Base-by-base conservation (phyloP, 805 yeast species). In the Candida montana region DNA sequence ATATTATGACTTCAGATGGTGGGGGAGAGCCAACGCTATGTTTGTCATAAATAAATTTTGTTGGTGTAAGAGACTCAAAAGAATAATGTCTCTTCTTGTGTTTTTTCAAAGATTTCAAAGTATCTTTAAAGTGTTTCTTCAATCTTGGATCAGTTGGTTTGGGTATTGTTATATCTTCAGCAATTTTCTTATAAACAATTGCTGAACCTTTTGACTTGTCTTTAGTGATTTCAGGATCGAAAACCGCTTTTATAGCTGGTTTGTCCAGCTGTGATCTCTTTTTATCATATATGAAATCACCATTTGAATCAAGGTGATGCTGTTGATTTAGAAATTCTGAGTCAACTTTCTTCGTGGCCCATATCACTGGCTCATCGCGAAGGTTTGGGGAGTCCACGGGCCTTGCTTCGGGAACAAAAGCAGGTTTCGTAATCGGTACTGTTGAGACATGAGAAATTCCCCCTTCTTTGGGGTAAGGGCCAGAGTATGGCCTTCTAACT, bases 21-120 rank as follows among this genome's bases (percentile, higher is more conserved):
- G 95, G 96, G 15, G 80, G 76, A 0, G 83, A 80, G 0, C 93
- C 95, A 11, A 86, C 56, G 0, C 95, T 85, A 53, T 81, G 69
- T 44, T 79, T 72, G 58, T 88, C 95, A 57, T 72, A 85, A 5
- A 28, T 3, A 20, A 46, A 43, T 11, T 30, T 46, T 3, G 75
- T 63, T 24, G 60, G 60, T 0, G 72, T 69, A 13, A 72, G 60
- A 16, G 67, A 67, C 46, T 67, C 71, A 52, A 59, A 69, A 0
- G 72, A 72, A 35, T 65, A 56, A 9, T 16, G 33, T 19, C 19
- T 37, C 33, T 65, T 67, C 45, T 64, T 71, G 12, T 68, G 61
- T 39, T 53, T 55, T 48, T 68, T 69, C 52, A 57, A 60, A 8
- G 66, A 68, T 35, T 32, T 40, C 3, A 34, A 19, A 3, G 24